These are phyloP conservation scores for Baudoinia panamericana DNA, from an alignment of 495 filamentous ascomycete species.

Conservation along the genomic window DNA sequence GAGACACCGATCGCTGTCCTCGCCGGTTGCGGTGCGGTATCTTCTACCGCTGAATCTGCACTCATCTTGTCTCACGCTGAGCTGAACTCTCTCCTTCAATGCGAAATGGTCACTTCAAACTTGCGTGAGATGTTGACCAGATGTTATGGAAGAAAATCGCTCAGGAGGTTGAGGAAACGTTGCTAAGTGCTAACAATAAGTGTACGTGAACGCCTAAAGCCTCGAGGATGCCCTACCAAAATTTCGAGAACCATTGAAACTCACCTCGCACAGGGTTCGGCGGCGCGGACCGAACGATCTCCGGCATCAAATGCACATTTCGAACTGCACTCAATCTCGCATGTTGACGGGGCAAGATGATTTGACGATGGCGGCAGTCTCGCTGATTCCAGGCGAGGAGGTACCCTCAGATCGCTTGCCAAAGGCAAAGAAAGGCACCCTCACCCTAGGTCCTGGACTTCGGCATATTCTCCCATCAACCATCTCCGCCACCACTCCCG, in stretches of 20 bases:
- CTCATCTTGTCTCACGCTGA: slow-evolving; percentile 37
- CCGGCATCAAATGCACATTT: not conserved
- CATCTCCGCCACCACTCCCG: slow-evolving; percentile 65
- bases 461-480: slow-evolving; percentile 56
- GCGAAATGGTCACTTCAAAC: too few relatives aligned
- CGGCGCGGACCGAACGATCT: slow-evolving; percentile 31
- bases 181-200: too few relatives aligned
- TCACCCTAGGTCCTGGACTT: slow-evolving; percentile 78
- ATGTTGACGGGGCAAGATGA: slow-evolving; percentile 4
- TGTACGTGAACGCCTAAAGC: too few relatives aligned
- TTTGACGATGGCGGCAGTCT: slow-evolving; percentile 35
- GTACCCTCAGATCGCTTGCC: slow-evolving; percentile 48
- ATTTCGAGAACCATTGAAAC: too few relatives aligned
- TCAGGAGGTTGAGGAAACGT: too few relatives aligned
- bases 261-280: too few relatives aligned
- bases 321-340: too few relatives aligned
- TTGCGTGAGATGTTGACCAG: too few relatives aligned
- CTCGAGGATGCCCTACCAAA: too few relatives aligned
- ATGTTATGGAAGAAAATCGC: too few relatives aligned
- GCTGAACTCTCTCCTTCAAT: too few relatives aligned
- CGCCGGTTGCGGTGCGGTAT: slow-evolving; percentile 37
- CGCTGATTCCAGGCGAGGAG: slow-evolving; percentile 70
- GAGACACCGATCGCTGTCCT: slow-evolving; percentile 82
- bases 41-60: slow-evolving; percentile 43
- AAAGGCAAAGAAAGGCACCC: slow-evolving; percentile 46